Evolutionary conservation across 2,329 filamentous ascomycete genomes (phyloP).

Genomic region (Leptoxyphium fumago): DNA sequence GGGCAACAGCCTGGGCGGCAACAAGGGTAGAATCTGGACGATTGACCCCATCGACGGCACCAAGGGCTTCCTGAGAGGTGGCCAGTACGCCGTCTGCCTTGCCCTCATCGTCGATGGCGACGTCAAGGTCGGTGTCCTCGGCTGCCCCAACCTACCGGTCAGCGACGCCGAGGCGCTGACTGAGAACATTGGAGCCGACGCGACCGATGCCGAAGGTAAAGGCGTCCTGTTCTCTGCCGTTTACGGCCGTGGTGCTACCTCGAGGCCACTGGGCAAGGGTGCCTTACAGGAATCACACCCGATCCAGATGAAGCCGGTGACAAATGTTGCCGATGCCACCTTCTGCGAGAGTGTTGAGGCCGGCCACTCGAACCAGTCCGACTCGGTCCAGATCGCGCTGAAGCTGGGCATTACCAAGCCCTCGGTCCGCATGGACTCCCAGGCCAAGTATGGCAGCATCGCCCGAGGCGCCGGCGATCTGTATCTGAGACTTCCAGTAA

Average conservation of each 20-base stretch:
- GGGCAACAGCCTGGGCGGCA: constrained; percentile 54
- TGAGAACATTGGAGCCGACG: constrained; percentile 57
- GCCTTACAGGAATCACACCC: constrained; percentile 40
- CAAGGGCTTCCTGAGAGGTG: constrained; percentile 89
- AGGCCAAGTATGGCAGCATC: constrained; percentile 95
- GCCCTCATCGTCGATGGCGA: constrained; percentile 84
- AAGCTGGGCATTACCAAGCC: constrained; percentile 75
- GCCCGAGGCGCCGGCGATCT: constrained; percentile 87
- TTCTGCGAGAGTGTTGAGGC: constrained; percentile 97
- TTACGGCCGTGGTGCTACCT: constrained; percentile 63
- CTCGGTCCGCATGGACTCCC: constrained; percentile 93
- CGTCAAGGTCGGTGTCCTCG: constrained; percentile 86
- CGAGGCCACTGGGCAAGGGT: constrained; percentile 51
- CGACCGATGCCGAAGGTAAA: constrained; percentile 57
- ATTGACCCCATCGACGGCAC: constrained; percentile 97
- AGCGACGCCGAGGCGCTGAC: constrained; percentile 62
- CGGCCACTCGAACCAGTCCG: constrained; percentile 76
- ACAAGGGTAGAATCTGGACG: constrained; percentile 74
- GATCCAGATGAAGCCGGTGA: constrained; percentile 68
- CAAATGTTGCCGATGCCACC: constrained; percentile 62
- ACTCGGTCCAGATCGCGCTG: constrained; percentile 71
- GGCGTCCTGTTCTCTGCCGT: constrained; percentile 85
- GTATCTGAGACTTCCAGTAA: constrained; percentile 78
- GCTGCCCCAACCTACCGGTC: constrained; percentile 86
- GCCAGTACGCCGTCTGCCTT: constrained; percentile 92